Evolutionary conservation across 1,139 yeast species (phyloP).

Genomic region (Yamadazyma membranifaciens): DNA sequence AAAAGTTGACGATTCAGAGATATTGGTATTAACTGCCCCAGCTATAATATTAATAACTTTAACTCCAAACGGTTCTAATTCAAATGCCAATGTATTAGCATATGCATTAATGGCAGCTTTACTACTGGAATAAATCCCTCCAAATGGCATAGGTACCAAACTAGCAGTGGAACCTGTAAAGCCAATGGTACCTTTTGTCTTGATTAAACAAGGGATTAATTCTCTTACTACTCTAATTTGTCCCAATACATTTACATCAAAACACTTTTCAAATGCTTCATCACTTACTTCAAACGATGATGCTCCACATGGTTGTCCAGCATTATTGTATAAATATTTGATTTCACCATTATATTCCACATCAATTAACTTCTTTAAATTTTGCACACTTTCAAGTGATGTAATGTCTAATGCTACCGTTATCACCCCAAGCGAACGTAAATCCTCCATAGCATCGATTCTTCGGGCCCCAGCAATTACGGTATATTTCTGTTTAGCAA

Average conservation of each 20-base stretch:
- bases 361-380: conserved; percentile 28
- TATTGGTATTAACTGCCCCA: conserved; percentile 9
- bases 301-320: conserved; percentile 15
- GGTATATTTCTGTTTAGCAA: conserved; percentile 25
- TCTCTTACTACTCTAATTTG: conserved; percentile 17
- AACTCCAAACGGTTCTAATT: conserved; percentile 28
- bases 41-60: conserved; percentile 8
- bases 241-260: conserved; percentile 20
- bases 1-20: conserved; percentile 39
- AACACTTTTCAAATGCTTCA: conserved; percentile 14
- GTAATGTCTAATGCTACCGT: conserved; percentile 39
- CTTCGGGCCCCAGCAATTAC: conserved; percentile 62
- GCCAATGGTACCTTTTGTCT: conserved; percentile 14
- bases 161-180: conserved; percentile 14
- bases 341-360: conserved; percentile 17
- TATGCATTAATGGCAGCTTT: conserved; percentile 70
- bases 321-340: conserved; percentile 23
- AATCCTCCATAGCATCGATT: conserved; percentile 49
- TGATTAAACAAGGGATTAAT: conserved; percentile 13
- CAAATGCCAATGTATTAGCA: conserved; percentile 59
- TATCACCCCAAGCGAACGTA: conserved; percentile 29
- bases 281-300: conserved; percentile 21
- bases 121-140: conserved; percentile 10
- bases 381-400: conserved; percentile 40
- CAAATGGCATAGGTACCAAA: conserved; percentile 13